phyloP scores from a whole-genome alignment of 129 eudicot genomes.

The Smallanthus sonchifolius region DNA sequence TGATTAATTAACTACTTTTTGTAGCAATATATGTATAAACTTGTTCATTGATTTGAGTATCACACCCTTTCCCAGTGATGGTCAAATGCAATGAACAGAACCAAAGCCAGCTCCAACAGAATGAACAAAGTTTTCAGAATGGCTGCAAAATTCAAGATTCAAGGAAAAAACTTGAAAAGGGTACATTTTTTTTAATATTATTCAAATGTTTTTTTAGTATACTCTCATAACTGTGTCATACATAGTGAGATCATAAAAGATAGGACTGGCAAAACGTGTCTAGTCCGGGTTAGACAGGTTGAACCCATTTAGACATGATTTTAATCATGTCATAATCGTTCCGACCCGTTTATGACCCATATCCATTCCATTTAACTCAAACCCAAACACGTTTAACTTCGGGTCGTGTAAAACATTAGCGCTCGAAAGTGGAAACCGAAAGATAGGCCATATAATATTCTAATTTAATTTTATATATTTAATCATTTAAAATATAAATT shows the following conservation, averaged over 20 bases:
- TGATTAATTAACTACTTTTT: neutral
- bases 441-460: too few relatives aligned
- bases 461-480: too few relatives aligned
- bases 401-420: too few relatives aligned
- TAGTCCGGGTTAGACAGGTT: too few relatives aligned
- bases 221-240: neutral
- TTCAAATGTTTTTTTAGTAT: neutral
- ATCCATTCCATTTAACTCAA: too few relatives aligned
- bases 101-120: slow-evolving; percentile 60
- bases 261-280: too few relatives aligned
- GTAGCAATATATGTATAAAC: neutral
- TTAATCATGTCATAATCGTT: too few relatives aligned
- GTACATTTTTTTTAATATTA: neutral
- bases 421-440: too few relatives aligned
- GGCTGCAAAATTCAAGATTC: slow-evolving; percentile 40
- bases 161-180: slow-evolving; percentile 22
- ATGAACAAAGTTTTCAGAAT: slow-evolving; percentile 45
- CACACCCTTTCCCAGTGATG: slow-evolving; percentile 69
- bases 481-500: too few relatives aligned
- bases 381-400: too few relatives aligned
- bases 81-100: slow-evolving; percentile 67
- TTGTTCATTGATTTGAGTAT: neutral
- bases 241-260: neutral
- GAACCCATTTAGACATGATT: too few relatives aligned
- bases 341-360: too few relatives aligned